These are phyloP conservation scores for Plasmodium sp. DNA, from an alignment of 169 alveolate species.

Conservation along the genomic window DNA sequence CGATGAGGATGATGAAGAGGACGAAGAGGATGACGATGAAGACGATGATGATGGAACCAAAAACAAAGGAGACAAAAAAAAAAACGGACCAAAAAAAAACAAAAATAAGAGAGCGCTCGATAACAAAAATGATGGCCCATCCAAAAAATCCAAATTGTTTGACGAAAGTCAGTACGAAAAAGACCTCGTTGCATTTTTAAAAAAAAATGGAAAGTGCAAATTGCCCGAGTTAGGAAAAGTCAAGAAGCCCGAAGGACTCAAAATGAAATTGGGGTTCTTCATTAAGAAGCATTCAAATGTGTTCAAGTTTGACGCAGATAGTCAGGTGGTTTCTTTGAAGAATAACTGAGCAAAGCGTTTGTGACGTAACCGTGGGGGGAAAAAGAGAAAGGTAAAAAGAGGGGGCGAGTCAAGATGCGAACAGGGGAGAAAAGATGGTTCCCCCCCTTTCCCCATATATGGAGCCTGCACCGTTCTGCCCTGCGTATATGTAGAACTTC, in stretches of 20 bases:
- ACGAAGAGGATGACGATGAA: constrained; percentile 88
- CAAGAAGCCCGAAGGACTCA: constrained; percentile 85
- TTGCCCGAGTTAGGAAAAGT: constrained; percentile 86
- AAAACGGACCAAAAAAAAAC: constrained; percentile 76
- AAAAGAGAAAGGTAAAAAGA: background rate
- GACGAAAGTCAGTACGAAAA: constrained; percentile 78
- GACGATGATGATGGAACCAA: constrained; percentile 84
- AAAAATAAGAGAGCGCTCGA: constrained; percentile 71
- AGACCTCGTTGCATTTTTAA: constrained; percentile 81
- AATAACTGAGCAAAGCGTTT: background rate
- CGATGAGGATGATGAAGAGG: constrained; percentile 77
- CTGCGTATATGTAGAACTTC: background rate
- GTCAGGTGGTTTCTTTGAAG: constrained; percentile 63
- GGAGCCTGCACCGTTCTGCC: background rate
- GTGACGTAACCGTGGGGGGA: background rate
- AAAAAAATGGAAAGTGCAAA: constrained; percentile 87
- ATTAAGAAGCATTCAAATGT: constrained; percentile 79
- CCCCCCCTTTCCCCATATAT: background rate
- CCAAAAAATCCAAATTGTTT: constrained; percentile 49
- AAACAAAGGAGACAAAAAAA: constrained; percentile 82
- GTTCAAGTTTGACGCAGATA: constrained; percentile 79
- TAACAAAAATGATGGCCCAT: constrained; percentile 50
- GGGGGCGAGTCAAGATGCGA: background rate
- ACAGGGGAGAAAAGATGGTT: background rate
- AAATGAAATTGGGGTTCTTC: constrained; percentile 84